phyloP scores from a whole-genome alignment of 1,284 basidiomycete genomes.

The Apiotrichum sp. region DNA sequence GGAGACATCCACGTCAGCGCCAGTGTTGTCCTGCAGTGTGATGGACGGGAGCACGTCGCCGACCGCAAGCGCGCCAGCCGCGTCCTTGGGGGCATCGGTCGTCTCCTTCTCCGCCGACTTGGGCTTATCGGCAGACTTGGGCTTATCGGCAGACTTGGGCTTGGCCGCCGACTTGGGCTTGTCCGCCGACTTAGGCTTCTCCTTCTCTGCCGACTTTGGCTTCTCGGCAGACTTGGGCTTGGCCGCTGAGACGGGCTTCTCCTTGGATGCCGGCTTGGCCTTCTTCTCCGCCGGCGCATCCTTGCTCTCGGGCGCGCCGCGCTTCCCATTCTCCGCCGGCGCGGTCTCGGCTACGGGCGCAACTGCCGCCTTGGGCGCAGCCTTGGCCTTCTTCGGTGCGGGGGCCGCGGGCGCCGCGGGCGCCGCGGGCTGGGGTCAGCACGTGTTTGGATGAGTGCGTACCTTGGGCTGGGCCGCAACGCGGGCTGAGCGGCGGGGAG shows the following conservation, averaged over 20 bases:
- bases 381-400: not conserved
- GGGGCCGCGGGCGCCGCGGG: not conserved
- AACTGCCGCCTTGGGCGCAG: not conserved
- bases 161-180: not conserved
- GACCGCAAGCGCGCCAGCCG: slow-evolving; percentile 53
- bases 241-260: not conserved
- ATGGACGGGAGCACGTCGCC: slow-evolving; percentile 72
- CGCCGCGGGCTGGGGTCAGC: too few relatives aligned
- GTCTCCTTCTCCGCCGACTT: slow-evolving; percentile 9
- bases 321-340: not conserved
- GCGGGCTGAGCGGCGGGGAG: slow-evolving; percentile 12
- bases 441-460: not conserved
- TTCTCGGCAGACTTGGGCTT: not conserved
- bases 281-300: not conserved
- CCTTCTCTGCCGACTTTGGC: slow-evolving; percentile 1
- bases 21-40: slow-evolving; percentile 60
- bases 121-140: slow-evolving; percentile 19
- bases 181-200: not conserved
- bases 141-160: slow-evolving; percentile 20
- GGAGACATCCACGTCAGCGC: slow-evolving; percentile 44
- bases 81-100: slow-evolving; percentile 23
- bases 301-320: not conserved
- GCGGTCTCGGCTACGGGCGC: not conserved
- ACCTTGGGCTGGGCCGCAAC: slow-evolving; percentile 31
- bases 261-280: not conserved